A percentile compares a stretch with the other conserved stretches of the same genome.
phyloP scores from a whole-genome alignment of 2,329 filamentous ascomycete species.

The Orbilia ellipsospora region DNA sequence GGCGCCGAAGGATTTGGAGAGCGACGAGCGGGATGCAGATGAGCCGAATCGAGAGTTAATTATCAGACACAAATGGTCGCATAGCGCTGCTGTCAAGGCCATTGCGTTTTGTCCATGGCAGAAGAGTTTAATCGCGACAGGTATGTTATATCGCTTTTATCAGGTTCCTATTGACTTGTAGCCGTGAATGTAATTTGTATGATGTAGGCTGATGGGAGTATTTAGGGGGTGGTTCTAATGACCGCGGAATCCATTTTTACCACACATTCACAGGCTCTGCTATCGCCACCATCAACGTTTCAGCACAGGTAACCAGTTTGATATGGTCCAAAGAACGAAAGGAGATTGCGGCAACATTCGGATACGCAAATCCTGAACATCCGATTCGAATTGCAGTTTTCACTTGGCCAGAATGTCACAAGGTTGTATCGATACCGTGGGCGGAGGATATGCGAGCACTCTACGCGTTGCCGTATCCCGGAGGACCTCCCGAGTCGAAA shows the following conservation, averaged over 20 bases:
- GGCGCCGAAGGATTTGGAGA: constrained; percentile 37
- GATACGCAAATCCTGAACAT: constrained; percentile 90
- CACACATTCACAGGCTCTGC: constrained; percentile 84
- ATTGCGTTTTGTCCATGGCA: constrained; percentile 98
- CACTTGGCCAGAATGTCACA: constrained; percentile 89
- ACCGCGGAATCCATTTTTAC: constrained; percentile 96
- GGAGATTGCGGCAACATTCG: constrained; percentile 93
- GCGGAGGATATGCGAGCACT: constrained; percentile 80
- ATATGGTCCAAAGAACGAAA: constrained; percentile 87
- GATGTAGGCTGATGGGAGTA: not conserved
- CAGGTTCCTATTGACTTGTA: no score
- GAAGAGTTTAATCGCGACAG: constrained; percentile 84
- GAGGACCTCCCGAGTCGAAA: constrained; percentile 62
- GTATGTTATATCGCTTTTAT: constrained; percentile 28
- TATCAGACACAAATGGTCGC: constrained; percentile 75
- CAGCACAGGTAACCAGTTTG: constrained; percentile 90
- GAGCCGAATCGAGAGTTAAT: constrained; percentile 66
- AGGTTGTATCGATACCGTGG: constrained; percentile 87
- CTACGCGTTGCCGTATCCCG: constrained; percentile 87
- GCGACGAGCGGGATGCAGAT: constrained; percentile 59
- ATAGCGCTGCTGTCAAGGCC: constrained; percentile 92
- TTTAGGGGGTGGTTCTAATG: constrained; percentile 82
- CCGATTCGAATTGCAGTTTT: constrained; percentile 90
- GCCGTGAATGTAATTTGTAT: no score
- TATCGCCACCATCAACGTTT: constrained; percentile 89